phyloP scores from a whole-genome alignment of 2,329 filamentous ascomycete genomes.

The Fusarium poae region DNA sequence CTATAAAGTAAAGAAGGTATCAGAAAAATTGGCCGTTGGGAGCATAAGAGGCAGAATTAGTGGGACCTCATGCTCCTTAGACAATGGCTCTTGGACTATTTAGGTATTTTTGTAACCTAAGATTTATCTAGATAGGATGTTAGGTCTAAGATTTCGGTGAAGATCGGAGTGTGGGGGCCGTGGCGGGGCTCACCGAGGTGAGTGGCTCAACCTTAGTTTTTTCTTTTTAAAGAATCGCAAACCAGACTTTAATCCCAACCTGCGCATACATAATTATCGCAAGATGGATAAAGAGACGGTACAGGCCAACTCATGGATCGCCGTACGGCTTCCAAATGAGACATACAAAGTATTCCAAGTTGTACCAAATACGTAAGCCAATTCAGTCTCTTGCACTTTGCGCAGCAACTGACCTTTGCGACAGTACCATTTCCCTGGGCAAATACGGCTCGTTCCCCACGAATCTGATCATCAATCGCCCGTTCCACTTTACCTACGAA shows the following conservation, averaged over 20 bases:
- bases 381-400: slow-evolving; percentile 5
- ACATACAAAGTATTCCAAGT: slow-evolving; percentile 69
- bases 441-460: slow-evolving; percentile 94
- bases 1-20: no score
- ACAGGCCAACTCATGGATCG: slow-evolving; percentile 71
- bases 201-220: slow-evolving; percentile 46
- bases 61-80: no score
- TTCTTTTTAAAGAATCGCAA: slow-evolving; percentile 33
- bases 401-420: slow-evolving; percentile 46
- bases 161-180: slow-evolving; percentile 38
- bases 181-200: slow-evolving; percentile 51
- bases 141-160: slow-evolving; percentile 23
- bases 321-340: slow-evolving; percentile 70
- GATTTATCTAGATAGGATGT: no score
- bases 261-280: slow-evolving; percentile 20
- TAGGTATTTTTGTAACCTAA: no score
- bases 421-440: slow-evolving; percentile 85
- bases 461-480: slow-evolving; percentile 90
- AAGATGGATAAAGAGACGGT: slow-evolving; percentile 53
- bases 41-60: no score
- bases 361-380: slow-evolving; percentile 69
- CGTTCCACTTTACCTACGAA: slow-evolving; percentile 92
- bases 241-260: slow-evolving; percentile 4
- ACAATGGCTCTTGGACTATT: no score
- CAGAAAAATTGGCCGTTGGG: no score